phyloP scores from a whole-genome alignment of 2,329 filamentous ascomycete species.

The Colletotrichum coccodes region DNA sequence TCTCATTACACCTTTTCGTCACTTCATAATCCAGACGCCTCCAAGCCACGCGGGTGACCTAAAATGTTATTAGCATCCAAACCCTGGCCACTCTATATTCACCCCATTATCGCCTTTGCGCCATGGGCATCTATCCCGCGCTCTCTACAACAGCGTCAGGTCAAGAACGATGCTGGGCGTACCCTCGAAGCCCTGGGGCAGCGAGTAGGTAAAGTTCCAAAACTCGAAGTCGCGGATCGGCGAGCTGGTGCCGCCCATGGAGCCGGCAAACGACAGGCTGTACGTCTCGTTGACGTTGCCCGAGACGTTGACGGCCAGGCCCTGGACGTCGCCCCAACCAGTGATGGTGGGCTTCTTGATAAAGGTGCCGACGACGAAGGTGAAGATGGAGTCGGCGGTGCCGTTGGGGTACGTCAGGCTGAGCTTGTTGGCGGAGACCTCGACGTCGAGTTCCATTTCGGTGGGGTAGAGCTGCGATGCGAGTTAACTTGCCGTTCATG shows the following conservation, averaged over 20 bases:
- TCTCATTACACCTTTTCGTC: background rate
- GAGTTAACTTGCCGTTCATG: slow-evolving; percentile 32
- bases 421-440: slow-evolving; percentile 53
- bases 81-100: too few relatives aligned
- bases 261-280: slow-evolving; percentile 54
- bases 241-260: slow-evolving; percentile 43
- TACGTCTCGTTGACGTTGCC: slow-evolving; percentile 55
- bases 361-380: slow-evolving; percentile 60
- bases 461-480: slow-evolving; percentile 47
- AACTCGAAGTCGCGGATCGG: slow-evolving; percentile 53
- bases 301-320: slow-evolving; percentile 54
- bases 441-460: slow-evolving; percentile 50
- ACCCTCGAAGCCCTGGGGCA: slow-evolving; percentile 46
- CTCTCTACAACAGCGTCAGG: slow-evolving; percentile 1
- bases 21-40: too few relatives aligned
- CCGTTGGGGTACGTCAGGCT: slow-evolving; percentile 65
- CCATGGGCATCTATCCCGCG: background rate
- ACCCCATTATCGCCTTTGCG: background rate
- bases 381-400: slow-evolving; percentile 59
- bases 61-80: background rate
- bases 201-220: slow-evolving; percentile 56
- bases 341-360: slow-evolving; percentile 52
- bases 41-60: too few relatives aligned
- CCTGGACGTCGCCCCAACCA: slow-evolving; percentile 59
- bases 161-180: slow-evolving; percentile 35